phyloP scores from a whole-genome alignment of 176 grass and related monocot genomes.

The Saccharum officinarum region DNA sequence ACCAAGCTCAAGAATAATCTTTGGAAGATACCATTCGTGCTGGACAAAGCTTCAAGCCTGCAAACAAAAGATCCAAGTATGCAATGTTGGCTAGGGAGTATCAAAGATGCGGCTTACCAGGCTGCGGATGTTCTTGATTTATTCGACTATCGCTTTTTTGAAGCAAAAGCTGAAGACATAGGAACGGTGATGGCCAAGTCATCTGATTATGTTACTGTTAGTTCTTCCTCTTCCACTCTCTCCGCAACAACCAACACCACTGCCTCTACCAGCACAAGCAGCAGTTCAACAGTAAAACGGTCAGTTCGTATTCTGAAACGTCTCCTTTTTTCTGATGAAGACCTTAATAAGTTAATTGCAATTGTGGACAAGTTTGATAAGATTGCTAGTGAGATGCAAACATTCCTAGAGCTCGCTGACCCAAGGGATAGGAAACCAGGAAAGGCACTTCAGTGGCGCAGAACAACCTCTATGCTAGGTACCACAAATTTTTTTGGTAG shows the following conservation, averaged over 20 bases:
- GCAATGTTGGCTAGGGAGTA: background rate
- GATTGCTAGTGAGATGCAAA: constrained; percentile 17
- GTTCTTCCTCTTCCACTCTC: background rate
- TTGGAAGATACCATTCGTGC: background rate
- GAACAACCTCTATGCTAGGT: constrained; percentile 27
- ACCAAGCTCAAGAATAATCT: constrained; percentile 17
- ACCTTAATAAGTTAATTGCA: background rate
- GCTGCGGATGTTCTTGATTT: constrained; percentile 37
- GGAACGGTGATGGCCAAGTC: background rate
- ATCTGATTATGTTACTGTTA: background rate
- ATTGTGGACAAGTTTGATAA: constrained; percentile 15
- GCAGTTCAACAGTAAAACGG: background rate
- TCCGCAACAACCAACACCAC: background rate
- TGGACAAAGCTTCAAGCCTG: background rate
- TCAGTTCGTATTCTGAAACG: background rate
- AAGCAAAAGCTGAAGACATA: constrained; percentile 24
- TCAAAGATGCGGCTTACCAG: constrained; percentile 40
- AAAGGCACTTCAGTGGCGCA: constrained; percentile 6
- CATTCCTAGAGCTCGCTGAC: background rate
- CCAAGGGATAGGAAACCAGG: background rate
- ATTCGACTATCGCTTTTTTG: constrained; percentile 33
- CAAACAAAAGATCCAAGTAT: background rate
- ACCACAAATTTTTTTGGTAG: background rate
- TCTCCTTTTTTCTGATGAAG: constrained; percentile 20
- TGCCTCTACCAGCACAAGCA: constrained; percentile 5